Evolutionary conservation across 768 basidiomycete species (phyloP), one percentile per base, ranked within the genome.

Genomic region (Filobasidium floriforme): DNA sequence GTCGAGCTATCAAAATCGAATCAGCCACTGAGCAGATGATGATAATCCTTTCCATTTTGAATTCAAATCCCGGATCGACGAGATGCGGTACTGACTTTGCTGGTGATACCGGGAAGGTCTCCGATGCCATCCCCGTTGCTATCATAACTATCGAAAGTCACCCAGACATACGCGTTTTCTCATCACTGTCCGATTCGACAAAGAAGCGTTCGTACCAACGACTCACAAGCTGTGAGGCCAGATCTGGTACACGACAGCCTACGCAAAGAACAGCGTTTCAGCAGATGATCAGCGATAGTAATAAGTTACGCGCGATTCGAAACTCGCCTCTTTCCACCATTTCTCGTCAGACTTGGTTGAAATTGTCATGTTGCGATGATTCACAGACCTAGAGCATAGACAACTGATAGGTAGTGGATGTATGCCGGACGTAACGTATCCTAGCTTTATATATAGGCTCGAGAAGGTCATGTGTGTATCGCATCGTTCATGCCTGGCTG

Each of bases 121-220:
- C 65, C 88, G 84, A 76, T 0, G 5, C 87, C 88, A 73, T 87
- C 85, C 0, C 84, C 86, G 67, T 86, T 87, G 24, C 86, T 84
- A 72, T 89, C 88, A 63, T 80, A 44, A 44, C 43, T 44, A 19
- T 44, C 10, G 43, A 44, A 10, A 10, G 43, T n/a, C n/a, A n/a
- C n/a, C n/a, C n/a, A n/a, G n/a, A n/a, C n/a, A n/a, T n/a, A n/a
- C n/a, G n/a, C n/a, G n/a, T n/a, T n/a, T n/a, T n/a, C 10, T 44
- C 19, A 44, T 44, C 43, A 10, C 43, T 44, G 43, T 10, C 19
- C 19, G 19, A 44, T 44, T 44, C 19, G 43, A 10, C 43, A 19
- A 19, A 44, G 43, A 10, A 44, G 19, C 43, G 10, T 19, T 10
- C 10, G 19, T 44, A 44, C 43, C 19, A n/a, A 44, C 43, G 19